Evolutionary conservation across 768 basidiomycete genomes (phyloP), one percentile per base, ranked within the genome.

Genomic region (Boletus subparvulus): DNA sequence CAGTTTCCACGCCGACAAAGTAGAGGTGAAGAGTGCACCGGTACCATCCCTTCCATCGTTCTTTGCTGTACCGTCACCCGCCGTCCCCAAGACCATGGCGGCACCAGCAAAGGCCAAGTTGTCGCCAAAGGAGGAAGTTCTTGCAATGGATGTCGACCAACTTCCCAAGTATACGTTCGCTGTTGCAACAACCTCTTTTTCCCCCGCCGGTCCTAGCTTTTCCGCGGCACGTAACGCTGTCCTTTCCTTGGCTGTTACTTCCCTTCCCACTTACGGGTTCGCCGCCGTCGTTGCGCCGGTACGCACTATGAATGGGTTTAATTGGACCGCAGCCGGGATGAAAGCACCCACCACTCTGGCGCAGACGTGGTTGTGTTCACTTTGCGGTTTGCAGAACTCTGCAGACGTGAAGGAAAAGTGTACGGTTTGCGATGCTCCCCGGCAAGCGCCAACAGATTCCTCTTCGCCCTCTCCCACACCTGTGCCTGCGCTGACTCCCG

Each of bases 251-350:
- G 70, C 78, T 12, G 58, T 65, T 36, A 64, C 73, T 1, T 76
- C 76, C 13, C 75, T 90, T 11, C 86, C 87, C 5, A 66, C 55
- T 6, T 81, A 69, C 54, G 68, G 76, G 39, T 74, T 80, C 59
- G 52, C 54, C n/a, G 53, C 49, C 13, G 45, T 45, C 52, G 49
- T 63, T 40, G 45, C 56, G n/a, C 54, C 70, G 12, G 51, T 58
- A 16, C 54, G 69, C 3, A 54, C 65, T 3, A 61, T 70, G 40
- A 72, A 75, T 41, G 74, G 74, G 33, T 88, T 88, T 61, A 75
- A 87, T 62, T 88, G 83, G 80, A 74, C 78, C 2, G 84, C 83
- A 11, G 84, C 84, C 1, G 87, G 85, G 4, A 67, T 81, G 52
- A 85, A 80, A 59, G 67, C 77, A 3, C 80, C 83, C 6, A 58